Conservation (phyloP, 495 filamentous ascomycete genomes). For the Tirmania nivea region DNA sequence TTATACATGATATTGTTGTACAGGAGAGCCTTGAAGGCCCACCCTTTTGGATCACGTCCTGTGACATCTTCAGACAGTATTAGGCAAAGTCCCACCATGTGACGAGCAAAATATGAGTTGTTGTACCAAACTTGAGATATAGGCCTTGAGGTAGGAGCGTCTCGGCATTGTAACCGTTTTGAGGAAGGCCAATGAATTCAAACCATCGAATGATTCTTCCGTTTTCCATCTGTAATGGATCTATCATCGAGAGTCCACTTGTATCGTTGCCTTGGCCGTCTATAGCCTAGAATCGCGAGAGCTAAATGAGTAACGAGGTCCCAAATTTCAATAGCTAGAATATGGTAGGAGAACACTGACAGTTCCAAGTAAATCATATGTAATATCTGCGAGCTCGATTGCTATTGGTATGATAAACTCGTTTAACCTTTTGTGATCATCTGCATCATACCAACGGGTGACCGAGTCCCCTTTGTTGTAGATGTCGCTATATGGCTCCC, state of each 20-base stretch:
- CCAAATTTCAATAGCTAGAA: too few relatives aligned
- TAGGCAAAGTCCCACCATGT: background rate
- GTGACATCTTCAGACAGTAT: conserved; percentile 20
- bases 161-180: conserved; percentile 19
- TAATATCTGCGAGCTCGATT: conserved; percentile 17
- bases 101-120: background rate
- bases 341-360: background rate
- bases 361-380: conserved; percentile 10
- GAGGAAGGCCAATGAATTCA: conserved; percentile 21
- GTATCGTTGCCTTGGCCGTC: conserved; percentile 21
- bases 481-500: conserved; percentile 23
- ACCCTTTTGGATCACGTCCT: conserved; percentile 25
- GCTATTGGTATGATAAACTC: conserved; percentile 15
- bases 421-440: conserved; percentile 14
- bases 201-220: conserved; percentile 25
- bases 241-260: conserved; percentile 23
- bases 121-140: conserved; percentile 6
- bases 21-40: conserved; percentile 28
- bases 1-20: conserved; percentile 31
- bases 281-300: conserved; percentile 5
- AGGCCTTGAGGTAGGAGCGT: conserved; percentile 26
- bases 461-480: conserved; percentile 25
- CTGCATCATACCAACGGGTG: conserved; percentile 23
- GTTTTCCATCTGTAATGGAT: conserved; percentile 24
- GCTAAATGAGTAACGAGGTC: conserved; percentile 1